These are phyloP conservation scores for Psidium guajava DNA, from an alignment of 345 rosid genomes.

Conservation along the genomic window DNA sequence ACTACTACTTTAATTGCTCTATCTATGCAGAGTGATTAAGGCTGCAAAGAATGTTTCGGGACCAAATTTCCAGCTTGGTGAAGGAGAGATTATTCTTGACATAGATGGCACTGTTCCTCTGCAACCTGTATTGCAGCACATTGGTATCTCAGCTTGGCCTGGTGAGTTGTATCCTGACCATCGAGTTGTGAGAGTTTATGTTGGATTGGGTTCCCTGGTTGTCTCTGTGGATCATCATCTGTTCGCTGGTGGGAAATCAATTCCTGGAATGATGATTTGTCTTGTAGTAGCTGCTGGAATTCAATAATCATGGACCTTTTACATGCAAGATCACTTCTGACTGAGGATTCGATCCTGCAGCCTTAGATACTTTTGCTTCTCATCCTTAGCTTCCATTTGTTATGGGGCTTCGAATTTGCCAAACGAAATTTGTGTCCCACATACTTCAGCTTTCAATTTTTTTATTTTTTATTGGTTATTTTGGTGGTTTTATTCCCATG, in stretches of 20 bases:
- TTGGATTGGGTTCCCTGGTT: not conserved
- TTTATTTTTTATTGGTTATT: not conserved
- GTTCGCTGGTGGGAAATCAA: not conserved
- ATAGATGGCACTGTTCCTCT: constrained; percentile 81
- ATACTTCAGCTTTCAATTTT: not conserved
- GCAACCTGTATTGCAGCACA: constrained; percentile 86
- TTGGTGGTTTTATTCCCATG: not conserved
- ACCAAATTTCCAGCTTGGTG: constrained; percentile 58
- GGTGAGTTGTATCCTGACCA: constrained; percentile 27
- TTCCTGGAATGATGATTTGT: not conserved
- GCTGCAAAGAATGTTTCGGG: constrained; percentile 45
- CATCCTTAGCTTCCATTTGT: not conserved
- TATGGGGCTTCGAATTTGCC: not conserved
- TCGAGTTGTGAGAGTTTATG: not conserved
- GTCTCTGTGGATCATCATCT: not conserved
- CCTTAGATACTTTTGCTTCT: not conserved
- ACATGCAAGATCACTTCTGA: not conserved
- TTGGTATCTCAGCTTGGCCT: constrained; percentile 95
- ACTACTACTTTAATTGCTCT: not conserved
- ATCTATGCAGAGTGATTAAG: constrained; percentile 47
- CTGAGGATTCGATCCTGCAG: not conserved
- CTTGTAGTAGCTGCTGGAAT: not conserved
- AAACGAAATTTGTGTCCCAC: not conserved
- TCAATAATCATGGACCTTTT: not conserved
- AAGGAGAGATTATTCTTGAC: constrained; percentile 79